Conservation (phyloP, 768 basidiomycete species). For the Steccherinum ochraceum region DNA sequence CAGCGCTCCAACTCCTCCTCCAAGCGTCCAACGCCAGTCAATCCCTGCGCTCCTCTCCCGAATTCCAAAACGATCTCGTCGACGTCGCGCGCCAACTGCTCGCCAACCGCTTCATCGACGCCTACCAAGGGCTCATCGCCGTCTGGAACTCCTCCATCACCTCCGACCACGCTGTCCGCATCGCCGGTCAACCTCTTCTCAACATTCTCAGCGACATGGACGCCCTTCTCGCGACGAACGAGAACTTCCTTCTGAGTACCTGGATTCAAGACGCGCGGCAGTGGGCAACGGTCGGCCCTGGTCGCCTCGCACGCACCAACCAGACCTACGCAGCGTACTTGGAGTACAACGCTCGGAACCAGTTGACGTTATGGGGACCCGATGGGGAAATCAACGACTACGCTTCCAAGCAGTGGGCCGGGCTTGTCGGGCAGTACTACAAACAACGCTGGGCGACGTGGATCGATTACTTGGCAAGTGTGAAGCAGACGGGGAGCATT, state of each 20-base stretch:
- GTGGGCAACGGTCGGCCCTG: constrained; percentile 19
- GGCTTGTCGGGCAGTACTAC: constrained; percentile 33
- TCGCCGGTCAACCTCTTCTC: constrained; percentile 23
- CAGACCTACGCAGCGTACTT: constrained; percentile 28
- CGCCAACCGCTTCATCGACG: constrained; percentile 29
- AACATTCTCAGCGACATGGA: constrained; percentile 29
- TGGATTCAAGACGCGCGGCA: constrained; percentile 30
- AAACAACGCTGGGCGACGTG: constrained; percentile 29
- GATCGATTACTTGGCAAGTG: constrained; percentile 24
- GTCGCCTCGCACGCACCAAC: constrained; percentile 8
- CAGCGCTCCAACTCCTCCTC: constrained; percentile 17
- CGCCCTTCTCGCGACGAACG: constrained; percentile 24
- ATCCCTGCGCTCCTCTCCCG: constrained; percentile 19
- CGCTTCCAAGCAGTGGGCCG: constrained; percentile 38
- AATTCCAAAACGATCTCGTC: constrained; percentile 34
- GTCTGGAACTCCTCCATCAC: constrained; percentile 21
- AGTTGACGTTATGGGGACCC: constrained; percentile 39
- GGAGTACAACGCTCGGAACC: constrained; percentile 34
- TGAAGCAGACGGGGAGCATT: constrained; percentile 18
- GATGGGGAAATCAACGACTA: constrained; percentile 36
- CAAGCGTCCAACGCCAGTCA: constrained; percentile 12
- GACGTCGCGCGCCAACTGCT: constrained; percentile 34
- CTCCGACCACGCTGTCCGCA: constrained; percentile 15
- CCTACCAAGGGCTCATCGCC: constrained; percentile 25
- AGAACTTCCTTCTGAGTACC: constrained; percentile 26